Evolutionary conservation across 202 grass and related monocot genomes (phyloP), one percentile per base, ranked within the genome.

Genomic region (Bolboschoenoplectus hybrid): DNA sequence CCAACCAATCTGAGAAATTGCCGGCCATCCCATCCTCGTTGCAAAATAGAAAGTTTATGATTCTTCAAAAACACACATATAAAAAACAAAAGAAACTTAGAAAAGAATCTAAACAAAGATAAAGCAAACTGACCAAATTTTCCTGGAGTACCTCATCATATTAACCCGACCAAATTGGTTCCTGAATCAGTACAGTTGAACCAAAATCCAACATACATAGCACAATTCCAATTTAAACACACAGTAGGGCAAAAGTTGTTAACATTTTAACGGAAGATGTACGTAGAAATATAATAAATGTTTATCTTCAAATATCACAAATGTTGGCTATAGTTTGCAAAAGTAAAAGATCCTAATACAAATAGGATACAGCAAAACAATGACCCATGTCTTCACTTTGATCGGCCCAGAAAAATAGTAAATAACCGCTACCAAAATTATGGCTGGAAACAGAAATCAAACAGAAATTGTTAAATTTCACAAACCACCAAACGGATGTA

Each of bases 371-470:
- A 99, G 5, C 85, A 99, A 90, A 84, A 92, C 86, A 60, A 87
- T 92, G 53, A 97, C 87, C 97, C 93, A 94, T 71, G 93, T 92
- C 86, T 92, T 94, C 86, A 72, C 84, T 89, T 88, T 92, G 87
- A 89, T 56, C 38, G 97, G 93, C 0, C 91, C 90, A 41, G 97
- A 96, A 71, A 94, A 99, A 86, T 97, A 91, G 81, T 96, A 94
- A 88, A 96, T 96, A 46, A 99, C 95, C 19, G 43, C 93, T 80
- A 99, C 91, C 87, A 95, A 92, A 85, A 98, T 92, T 85, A 98
- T 92, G 38, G 96, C 93, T 44, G 89, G 84, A 87, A 83, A 82
- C 35, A 47, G 81, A 81, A 90, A 66, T 66, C 12, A 89, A 39
- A 79, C 2, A 90, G 58, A 44, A 41, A 41, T 88, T 83, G 85